Base-by-base conservation (phyloP, 495 filamentous ascomycete species). In the Aspergillus incahuasiensis region DNA sequence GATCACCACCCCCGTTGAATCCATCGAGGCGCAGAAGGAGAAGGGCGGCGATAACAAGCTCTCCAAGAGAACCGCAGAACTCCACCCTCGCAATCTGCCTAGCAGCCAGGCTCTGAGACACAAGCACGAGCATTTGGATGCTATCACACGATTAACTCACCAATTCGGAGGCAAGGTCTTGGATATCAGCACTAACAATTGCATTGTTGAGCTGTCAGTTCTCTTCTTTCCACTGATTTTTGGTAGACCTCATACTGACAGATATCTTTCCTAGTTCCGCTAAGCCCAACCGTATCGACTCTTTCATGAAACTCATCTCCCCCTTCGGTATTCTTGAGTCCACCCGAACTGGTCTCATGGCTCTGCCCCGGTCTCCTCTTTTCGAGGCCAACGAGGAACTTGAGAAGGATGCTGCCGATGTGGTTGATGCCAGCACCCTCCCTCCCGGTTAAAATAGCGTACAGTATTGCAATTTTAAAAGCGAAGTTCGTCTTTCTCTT, bases 301-400 rank as follows among this genome's bases (percentile, higher is more conserved):
- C 91, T 22, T 98, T 97, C 77, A 85, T 98, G 77, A 97, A 96
- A 77, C 82, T 98, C 54, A 84, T 98, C 63, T 80, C 83, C 46
- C 92, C 92, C n/a, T 98, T 97, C 70, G 94, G 94, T 64, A 91
- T 98, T 59, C 82, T 98, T 16, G 94, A 98, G 74, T 96, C 90
- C 40, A 89, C 92, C 34, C 81, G 94, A 47, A 97, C 94, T 16
- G 86, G 94, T 69, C 83, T 98, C 30, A 98, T 96, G 94, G 94
- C 94, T 18, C 81, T 98, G 54, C 92, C 94, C 38, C 87, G 94
- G 35, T 95, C 94, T 24, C 94, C 94, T 47, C 82, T 98, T 20
- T 82, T 88, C 55, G 85, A 82, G 47, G 81, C 82, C 12, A 81
- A 77, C 6, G 87, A 95, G 61, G 87, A 91, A 45, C 58, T 81